phyloP scores from a whole-genome alignment of 2,329 filamentous ascomycete genomes.

The Botrytis paeoniae region DNA sequence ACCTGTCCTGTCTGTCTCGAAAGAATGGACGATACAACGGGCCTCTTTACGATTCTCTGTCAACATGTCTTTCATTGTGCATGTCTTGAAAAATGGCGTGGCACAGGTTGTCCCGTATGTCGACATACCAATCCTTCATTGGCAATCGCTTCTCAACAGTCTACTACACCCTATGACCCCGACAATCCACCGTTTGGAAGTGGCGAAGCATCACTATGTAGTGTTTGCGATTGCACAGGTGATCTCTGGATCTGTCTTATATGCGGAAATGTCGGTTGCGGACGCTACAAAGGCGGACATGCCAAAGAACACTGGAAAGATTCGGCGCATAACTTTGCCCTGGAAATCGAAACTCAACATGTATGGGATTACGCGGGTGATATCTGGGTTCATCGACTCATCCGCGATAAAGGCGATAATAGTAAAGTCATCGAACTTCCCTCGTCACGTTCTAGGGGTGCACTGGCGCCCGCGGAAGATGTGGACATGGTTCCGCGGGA shows the following conservation, averaged over 20 bases:
- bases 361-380: constrained; percentile 98
- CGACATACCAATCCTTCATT: constrained; percentile 71
- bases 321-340: constrained; percentile 84
- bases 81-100: constrained; percentile 94
- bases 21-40: constrained; percentile 96
- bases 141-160: constrained; percentile 36
- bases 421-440: constrained; percentile 92
- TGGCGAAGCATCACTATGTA: constrained; percentile 69
- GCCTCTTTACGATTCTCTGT: constrained; percentile 90
- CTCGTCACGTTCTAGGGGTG: constrained; percentile 33
- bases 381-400: constrained; percentile 91
- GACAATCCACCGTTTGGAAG: constrained; percentile 59
- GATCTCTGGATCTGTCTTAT: constrained; percentile 96
- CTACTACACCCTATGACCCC: constrained; percentile 41
- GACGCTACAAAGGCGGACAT: constrained; percentile 89
- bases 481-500: constrained; percentile 69
- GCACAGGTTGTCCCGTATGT: constrained; percentile 90
- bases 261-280: constrained; percentile 89
- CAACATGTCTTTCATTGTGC: constrained; percentile 98
- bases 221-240: constrained; percentile 71
- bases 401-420: constrained; percentile 81
- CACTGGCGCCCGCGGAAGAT: constrained; percentile 36
- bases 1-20: constrained; percentile 96
- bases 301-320: constrained; percentile 92
- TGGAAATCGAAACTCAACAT: constrained; percentile 89